A percentile compares a stretch with the other conserved stretches of the same genome.
Evolutionary conservation across 257 asterid species (phyloP).

Genomic region (Nicotiana noctiflora): DNA sequence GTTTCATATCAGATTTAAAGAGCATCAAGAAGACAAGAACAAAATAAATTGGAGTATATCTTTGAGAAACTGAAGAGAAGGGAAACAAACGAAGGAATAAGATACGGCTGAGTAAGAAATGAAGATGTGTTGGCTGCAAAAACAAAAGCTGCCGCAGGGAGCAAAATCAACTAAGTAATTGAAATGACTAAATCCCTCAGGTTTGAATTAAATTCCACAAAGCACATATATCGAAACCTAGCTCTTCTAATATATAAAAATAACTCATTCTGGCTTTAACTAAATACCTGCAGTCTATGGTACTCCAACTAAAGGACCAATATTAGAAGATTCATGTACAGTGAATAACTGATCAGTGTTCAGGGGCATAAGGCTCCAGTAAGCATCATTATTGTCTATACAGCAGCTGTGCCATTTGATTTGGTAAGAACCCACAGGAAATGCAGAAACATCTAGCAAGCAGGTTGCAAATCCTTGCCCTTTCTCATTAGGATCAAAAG

Average conservation of each 20-base stretch:
- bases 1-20: no score
- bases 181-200: no score
- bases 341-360: conserved; percentile 46
- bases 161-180: no score
- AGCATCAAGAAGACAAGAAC: no score
- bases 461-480: conserved; percentile 84
- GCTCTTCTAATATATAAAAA: neutral
- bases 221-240: no score
- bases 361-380: conserved; percentile 57
- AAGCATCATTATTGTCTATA: conserved; percentile 53
- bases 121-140: no score
- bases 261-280: neutral
- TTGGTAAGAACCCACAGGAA: conserved; percentile 57
- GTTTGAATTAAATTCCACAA: no score
- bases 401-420: conserved; percentile 71
- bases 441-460: conserved; percentile 57
- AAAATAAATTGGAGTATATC: no score
- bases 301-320: neutral
- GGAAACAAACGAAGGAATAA: no score
- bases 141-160: no score
- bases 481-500: conserved; percentile 41
- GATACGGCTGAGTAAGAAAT: no score
- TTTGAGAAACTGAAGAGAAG: no score
- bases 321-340: conserved; percentile 13
- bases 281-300: neutral